Evolutionary conservation across 306 rosid genomes (phyloP), one percentile per base, ranked within the genome.

Genomic region (Lotus japonicus): DNA sequence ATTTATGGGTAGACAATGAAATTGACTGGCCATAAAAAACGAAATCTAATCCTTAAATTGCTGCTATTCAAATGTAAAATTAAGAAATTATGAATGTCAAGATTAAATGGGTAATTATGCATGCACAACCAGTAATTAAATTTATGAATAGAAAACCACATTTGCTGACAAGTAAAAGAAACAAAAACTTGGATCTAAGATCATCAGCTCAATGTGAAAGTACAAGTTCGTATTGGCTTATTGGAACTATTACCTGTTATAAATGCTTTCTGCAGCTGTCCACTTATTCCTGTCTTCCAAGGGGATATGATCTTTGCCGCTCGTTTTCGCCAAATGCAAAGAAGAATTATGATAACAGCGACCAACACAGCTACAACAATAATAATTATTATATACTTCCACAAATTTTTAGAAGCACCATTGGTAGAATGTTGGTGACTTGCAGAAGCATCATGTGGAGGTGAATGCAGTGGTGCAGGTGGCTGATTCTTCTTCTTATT

Each of bases 241-340:
- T 48, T 41, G 33, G 36, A 59, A 77, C 49, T 64, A 55, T 63
- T 70, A 95, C 99, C 99, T 77, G 99, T 88, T 67, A 90, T 70
- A 75, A 95, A 95, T 59, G 99, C 97, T 65, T 84, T 95, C 78
- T 83, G 99, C 81, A 95, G 75, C 64, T 95, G 99, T 53, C 99
- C 99, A 59, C 97, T 95, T 64, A 95, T 60, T 67, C 99, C 97
- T 44, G 97, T 82, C 76, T 83, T 90, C 95, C 97, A 95, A n/a
- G 99, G 97, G 31, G 78, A 68, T 66, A 94, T 87, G 49, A 81
- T 84, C 42, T 79, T 83, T 42, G 77, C 96, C 48, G 87, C 92
- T 74, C 74, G 82, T 80, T 76, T 88, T 62, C 81, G 77, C 81
- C 84, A 85, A 81, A 88, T 31, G 81, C 66, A 88, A 85, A 84